Base-by-base conservation (phyloP, 1,284 basidiomycete genomes). In the Melampsora americana region DNA sequence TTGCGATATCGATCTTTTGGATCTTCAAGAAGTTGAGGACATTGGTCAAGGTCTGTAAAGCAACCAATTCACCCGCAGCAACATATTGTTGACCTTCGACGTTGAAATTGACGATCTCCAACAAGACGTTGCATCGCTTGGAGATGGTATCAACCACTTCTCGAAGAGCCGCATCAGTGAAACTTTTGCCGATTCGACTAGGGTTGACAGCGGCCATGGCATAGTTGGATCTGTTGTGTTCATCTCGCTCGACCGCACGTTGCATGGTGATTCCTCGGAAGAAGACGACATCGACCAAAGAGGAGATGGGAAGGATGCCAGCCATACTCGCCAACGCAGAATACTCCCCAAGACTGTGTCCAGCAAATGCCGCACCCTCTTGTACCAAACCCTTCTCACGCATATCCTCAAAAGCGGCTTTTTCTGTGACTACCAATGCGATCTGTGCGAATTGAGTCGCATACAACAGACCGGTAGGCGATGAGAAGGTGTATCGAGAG, bases 251-350 rank as follows among this genome's bases (percentile, higher is more conserved):
- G 77, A 97, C 95, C 26, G 95, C 95, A 62, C 94, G 92, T 83
- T 97, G 95, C 95, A 99, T 99, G 67, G 95, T 99, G 82, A 99
- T 95, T 83, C 95, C 95, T 84, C 96, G 93, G 85, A 97, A 98
- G 88, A 99, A 98, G 60, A 99, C 95, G 81, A 99, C 92, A 80
- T 98, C 95, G 80, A 95, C 93, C 68, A 99, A 89, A n/a, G 93
- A 89, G 42, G 95, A 92, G 82, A 98, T 93, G 61, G 93, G 90
- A 62, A 99, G 89, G 64, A 97, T 92, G 83, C 94, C 93, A 61
- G 95, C 95, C 79, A 98, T 95, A 18, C 95, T 95, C 0, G 96
- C 95, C 14, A 99, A 88, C 16, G 95, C 94, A 67, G 95, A 97
- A 84, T 99, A 99, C 84, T 99, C 95, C 80, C 95, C 95, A 64